Evolutionary conservation across 139 green algal genomes (phyloP).

Genomic region (Zygnema circumcarinatum): DNA sequence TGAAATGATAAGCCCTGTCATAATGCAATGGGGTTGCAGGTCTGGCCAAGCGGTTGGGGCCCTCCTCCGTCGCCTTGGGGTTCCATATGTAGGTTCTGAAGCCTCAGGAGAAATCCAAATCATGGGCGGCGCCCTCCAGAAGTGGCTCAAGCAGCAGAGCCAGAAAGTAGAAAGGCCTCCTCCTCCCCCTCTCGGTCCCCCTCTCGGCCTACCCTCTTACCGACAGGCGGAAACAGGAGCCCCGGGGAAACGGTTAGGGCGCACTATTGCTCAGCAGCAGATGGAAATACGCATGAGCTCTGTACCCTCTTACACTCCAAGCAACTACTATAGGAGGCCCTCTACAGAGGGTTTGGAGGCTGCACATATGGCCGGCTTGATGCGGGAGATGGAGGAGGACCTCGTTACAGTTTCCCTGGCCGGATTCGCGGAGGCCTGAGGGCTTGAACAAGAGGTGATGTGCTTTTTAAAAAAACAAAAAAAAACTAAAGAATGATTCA

Average conservation of each 20-base stretch:
- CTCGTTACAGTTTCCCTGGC: too few relatives aligned
- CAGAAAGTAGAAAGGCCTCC: background rate
- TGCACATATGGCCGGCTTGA: too few relatives aligned
- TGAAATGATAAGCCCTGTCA: too few relatives aligned
- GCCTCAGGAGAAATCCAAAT: constrained; percentile 12
- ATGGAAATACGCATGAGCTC: constrained; percentile 19
- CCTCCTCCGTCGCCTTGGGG: constrained; percentile 36
- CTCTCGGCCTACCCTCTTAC: constrained; percentile 2
- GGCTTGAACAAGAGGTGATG: too few relatives aligned
- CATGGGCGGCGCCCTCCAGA: background rate
- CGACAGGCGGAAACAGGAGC: background rate
- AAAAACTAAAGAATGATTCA: too few relatives aligned
- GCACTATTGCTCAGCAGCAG: constrained; percentile 37
- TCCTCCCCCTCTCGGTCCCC: background rate
- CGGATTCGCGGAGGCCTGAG: too few relatives aligned
- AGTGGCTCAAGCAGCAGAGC: constrained; percentile 30
- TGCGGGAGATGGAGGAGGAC: too few relatives aligned
- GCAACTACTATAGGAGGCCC: background rate
- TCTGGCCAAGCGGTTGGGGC: constrained; percentile 22
- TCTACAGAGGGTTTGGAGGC: too few relatives aligned
- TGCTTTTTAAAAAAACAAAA: too few relatives aligned
- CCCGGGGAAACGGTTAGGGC: background rate
- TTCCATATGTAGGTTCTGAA: constrained; percentile 40
- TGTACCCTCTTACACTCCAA: background rate
- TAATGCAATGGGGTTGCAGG: constrained; percentile 35